These are phyloP conservation scores for Annulohypoxylon moriforme DNA, from an alignment of 495 filamentous ascomycete species.

Conservation along the genomic window DNA sequence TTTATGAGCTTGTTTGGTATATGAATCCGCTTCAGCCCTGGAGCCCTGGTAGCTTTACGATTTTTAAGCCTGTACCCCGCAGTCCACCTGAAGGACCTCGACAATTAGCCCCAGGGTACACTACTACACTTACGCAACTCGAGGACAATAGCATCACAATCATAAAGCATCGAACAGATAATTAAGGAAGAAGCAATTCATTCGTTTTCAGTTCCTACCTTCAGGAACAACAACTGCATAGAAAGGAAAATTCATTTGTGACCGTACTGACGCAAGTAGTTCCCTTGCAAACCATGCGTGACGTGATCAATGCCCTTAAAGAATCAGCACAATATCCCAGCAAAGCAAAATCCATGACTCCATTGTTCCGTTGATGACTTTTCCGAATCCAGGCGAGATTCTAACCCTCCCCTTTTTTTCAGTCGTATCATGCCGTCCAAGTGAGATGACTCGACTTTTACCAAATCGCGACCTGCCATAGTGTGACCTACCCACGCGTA, in stretches of 20 bases:
- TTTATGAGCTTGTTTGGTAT: background rate
- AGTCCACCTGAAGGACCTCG: too few species aligned
- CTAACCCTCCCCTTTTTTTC: constrained; percentile 22
- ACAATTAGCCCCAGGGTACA: too few species aligned
- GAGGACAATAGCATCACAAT: background rate
- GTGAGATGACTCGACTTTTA: constrained; percentile 38
- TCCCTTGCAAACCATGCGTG: constrained; percentile 17
- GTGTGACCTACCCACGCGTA: constrained; percentile 17
- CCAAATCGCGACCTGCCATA: constrained; percentile 29
- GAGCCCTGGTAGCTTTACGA: too few species aligned
- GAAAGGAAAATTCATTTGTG: constrained; percentile 17
- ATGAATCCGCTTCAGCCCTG: background rate
- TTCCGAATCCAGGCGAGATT: constrained; percentile 33
- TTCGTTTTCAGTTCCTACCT: constrained; percentile 26
- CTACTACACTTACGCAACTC: background rate
- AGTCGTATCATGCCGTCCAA: constrained; percentile 27
- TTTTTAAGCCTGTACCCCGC: too few species aligned
- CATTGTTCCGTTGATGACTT: constrained; percentile 29
- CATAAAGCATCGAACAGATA: background rate
- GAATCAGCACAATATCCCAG: constrained; percentile 28
- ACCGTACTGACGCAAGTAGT: constrained; percentile 15
- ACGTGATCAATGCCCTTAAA: constrained; percentile 21
- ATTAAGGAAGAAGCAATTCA: constrained; percentile 16
- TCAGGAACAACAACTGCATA: constrained; percentile 7
- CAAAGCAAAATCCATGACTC: constrained; percentile 44